Percentiles rank a stretch among this genome's conserved stretches.
These are phyloP conservation scores for Lactifluus piperatus DNA, from an alignment of 768 basidiomycete species.

Conservation along the genomic window DNA sequence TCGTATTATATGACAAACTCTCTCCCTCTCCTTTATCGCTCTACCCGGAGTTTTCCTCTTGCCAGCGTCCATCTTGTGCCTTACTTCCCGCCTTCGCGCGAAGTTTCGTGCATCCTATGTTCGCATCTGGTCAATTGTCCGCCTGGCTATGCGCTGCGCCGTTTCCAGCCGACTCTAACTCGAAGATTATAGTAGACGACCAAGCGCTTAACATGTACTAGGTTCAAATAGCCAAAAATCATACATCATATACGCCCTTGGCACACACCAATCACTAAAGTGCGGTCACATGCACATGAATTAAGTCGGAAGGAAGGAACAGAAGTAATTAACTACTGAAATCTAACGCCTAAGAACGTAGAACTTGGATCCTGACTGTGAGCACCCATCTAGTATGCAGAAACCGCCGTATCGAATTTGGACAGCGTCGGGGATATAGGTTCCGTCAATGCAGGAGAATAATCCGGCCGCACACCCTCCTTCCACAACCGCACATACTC, in stretches of 20 bases:
- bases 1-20: neutral
- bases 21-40: neutral
- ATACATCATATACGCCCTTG: neutral
- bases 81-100: neutral
- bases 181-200: neutral
- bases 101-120: neutral
- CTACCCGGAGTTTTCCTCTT: neutral
- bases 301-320: neutral
- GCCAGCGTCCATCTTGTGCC: neutral
- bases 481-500: slow-evolving; percentile 69
- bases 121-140: neutral
- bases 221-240: neutral
- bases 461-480: slow-evolving; percentile 57
- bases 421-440: slow-evolving; percentile 2
- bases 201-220: neutral
- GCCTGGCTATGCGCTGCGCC: no score
- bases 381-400: slow-evolving; percentile 4
- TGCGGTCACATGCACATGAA: neutral
- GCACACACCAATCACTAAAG: neutral
- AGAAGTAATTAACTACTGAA: neutral
- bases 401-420: neutral
- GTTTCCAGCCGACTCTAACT: neutral
- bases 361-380: neutral
- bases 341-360: neutral
- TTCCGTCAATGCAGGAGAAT: slow-evolving; percentile 47